phyloP scores from a whole-genome alignment of 2,329 filamentous ascomycete genomes.

The Paraphaeosphaeria sporulosa region DNA sequence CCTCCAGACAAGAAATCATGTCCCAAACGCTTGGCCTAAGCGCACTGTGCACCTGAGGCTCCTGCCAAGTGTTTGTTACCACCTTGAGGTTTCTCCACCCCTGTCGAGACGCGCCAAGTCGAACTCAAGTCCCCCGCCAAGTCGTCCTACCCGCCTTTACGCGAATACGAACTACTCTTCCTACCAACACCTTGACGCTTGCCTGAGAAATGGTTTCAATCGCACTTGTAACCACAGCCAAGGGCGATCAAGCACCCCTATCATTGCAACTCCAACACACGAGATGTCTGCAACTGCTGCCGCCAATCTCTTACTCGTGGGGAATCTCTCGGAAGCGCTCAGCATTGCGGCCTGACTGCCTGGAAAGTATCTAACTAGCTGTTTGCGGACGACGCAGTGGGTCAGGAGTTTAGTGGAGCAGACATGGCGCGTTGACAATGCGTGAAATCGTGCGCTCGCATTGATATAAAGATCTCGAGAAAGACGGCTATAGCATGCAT shows the following conservation, averaged over 20 bases:
- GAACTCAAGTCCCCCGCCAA: constrained; percentile 9
- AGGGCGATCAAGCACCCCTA: constrained; percentile 8
- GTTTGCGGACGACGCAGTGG: neutral
- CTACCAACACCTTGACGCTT: constrained; percentile 3
- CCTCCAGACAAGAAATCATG: constrained; percentile 13
- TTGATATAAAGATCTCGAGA: constrained; percentile 12
- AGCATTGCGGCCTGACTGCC: neutral
- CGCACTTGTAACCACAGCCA: constrained; percentile 12
- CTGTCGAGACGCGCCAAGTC: constrained; percentile 17
- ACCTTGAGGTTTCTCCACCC: constrained; percentile 2
- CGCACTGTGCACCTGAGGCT: constrained; percentile 9
- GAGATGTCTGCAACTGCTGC: constrained; percentile 14
- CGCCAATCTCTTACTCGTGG: constrained; percentile 6
- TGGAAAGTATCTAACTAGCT: neutral
- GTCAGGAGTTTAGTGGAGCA: neutral
- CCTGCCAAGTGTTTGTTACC: constrained; percentile 10
- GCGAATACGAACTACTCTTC: neutral
- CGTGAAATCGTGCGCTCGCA: neutral
- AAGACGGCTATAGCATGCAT: neutral
- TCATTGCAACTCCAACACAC: constrained; percentile 7
- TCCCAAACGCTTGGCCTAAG: constrained; percentile 18
- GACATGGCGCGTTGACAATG: neutral
- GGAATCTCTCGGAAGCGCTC: constrained; percentile 9
- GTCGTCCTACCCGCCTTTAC: neutral
- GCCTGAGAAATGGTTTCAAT: constrained; percentile 5